Conservation (phyloP, 2,329 filamentous ascomycete genomes). For the Aspergillus amoenus region DNA sequence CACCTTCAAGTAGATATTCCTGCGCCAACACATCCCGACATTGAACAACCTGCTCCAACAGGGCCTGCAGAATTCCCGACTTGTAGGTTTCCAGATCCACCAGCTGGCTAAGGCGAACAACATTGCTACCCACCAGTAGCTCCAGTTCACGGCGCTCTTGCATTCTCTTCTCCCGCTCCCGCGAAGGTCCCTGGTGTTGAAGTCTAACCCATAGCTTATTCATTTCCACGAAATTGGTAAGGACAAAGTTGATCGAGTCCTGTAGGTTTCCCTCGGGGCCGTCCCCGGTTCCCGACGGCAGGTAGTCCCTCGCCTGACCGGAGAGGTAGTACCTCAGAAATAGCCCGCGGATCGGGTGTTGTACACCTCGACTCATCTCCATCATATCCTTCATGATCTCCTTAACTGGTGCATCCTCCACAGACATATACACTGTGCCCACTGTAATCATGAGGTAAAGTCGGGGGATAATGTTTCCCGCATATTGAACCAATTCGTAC, state of each 20-base stretch:
- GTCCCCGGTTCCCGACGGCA: slow-evolving; percentile 79
- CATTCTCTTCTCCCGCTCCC: slow-evolving; percentile 88
- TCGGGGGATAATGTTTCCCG: slow-evolving; percentile 93
- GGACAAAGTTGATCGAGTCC: slow-evolving; percentile 95
- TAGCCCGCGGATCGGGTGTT: slow-evolving; percentile 91
- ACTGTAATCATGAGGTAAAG: slow-evolving; percentile 99
- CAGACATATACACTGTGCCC: slow-evolving; percentile 97
- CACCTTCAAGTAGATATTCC: slow-evolving; percentile 88
- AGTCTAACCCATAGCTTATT: slow-evolving; percentile 98
- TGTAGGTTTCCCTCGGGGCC: slow-evolving; percentile 94
- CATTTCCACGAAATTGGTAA: slow-evolving; percentile 99
- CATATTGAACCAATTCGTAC: slow-evolving; percentile 97
- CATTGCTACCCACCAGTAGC: slow-evolving; percentile 91
- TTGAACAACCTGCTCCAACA: slow-evolving; percentile 96
- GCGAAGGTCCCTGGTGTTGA: slow-evolving; percentile 95
- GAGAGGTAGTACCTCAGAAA: slow-evolving; percentile 96
- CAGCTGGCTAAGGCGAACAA: slow-evolving; percentile 90
- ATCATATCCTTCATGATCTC: slow-evolving; percentile 99
- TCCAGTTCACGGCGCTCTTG: slow-evolving; percentile 95
- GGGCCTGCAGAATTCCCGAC: slow-evolving; percentile 78
- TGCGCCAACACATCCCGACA: slow-evolving; percentile 95
- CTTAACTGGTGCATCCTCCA: slow-evolving; percentile 96
- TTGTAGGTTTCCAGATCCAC: slow-evolving; percentile 96
- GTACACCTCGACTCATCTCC: slow-evolving; percentile 98
- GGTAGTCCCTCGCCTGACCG: slow-evolving; percentile 85